Percentiles rank a stretch among this genome's conserved stretches.
Evolutionary conservation across 129 eudicot species (phyloP).

Genomic region (Heracleum sosnowskyi): DNA sequence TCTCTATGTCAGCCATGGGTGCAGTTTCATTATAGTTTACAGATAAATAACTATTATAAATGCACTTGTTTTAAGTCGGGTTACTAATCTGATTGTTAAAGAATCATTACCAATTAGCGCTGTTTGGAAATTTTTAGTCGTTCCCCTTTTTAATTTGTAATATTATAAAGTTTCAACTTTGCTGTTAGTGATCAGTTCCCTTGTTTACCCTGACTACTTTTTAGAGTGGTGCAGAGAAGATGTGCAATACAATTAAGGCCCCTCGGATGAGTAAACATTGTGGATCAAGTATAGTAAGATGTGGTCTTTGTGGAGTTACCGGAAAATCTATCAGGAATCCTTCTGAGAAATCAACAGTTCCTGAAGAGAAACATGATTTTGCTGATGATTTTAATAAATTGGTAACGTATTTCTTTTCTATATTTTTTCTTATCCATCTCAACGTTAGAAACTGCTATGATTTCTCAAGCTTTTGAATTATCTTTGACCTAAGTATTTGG

Average conservation of each 20-base stretch:
- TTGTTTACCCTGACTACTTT: constrained; percentile 14
- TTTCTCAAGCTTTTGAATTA: background rate
- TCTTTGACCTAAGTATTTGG: background rate
- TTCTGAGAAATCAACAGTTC: constrained; percentile 30
- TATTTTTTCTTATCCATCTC: constrained; percentile 5
- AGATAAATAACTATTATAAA: background rate
- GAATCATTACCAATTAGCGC: too few relatives aligned
- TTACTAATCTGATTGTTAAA: background rate
- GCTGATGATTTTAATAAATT: constrained; percentile 38
- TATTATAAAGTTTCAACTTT: background rate
- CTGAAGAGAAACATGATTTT: constrained; percentile 22
- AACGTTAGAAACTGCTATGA: background rate
- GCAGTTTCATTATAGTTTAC: background rate
- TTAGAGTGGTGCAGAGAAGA: constrained; percentile 69
- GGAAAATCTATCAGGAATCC: constrained; percentile 30
- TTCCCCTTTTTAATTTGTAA: background rate
- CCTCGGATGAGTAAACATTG: constrained; percentile 26
- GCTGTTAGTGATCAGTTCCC: background rate
- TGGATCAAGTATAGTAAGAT: constrained; percentile 31
- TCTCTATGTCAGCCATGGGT: background rate
- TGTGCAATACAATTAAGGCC: constrained; percentile 49
- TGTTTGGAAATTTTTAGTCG: background rate
- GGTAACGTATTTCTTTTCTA: constrained; percentile 28
- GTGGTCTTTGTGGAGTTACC: constrained; percentile 60
- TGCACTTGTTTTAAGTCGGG: background rate